Percentiles rank a stretch among this genome's conserved stretches.
phyloP scores from a whole-genome alignment of 352 stramenopile species.

The Phytopythium kandeliae region DNA sequence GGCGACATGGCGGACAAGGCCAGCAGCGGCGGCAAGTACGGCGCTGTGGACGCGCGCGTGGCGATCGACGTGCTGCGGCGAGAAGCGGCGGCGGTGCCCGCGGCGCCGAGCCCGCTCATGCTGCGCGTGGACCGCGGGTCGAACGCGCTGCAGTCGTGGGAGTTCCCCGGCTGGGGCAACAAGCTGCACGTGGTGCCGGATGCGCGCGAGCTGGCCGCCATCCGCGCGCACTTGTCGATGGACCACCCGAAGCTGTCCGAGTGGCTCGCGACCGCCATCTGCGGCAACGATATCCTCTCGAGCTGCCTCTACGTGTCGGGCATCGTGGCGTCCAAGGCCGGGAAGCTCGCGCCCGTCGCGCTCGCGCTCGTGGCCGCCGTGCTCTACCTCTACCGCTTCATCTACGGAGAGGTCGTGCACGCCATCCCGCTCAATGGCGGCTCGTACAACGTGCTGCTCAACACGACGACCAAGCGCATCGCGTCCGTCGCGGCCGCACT shows the following conservation, averaged over 20 bases:
- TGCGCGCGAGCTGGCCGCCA: constrained; percentile 61
- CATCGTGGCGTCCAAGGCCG: constrained; percentile 80
- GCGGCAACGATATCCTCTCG: constrained; percentile 94
- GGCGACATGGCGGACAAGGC: constrained; percentile 4
- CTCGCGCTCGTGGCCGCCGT: constrained; percentile 87
- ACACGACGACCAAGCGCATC: constrained; percentile 92
- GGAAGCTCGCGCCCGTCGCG: constrained; percentile 88
- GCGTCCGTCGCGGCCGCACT: constrained; percentile 92
- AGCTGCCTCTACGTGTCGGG: constrained; percentile 90
- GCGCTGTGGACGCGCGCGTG: constrained; percentile 17
- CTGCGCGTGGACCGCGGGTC: constrained; percentile 66
- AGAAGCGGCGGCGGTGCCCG: constrained; percentile 20
- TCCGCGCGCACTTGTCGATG: constrained; percentile 66
- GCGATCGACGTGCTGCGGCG: constrained; percentile 13
- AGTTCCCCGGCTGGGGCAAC: constrained; percentile 82
- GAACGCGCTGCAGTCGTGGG: constrained; percentile 70
- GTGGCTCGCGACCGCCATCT: constrained; percentile 93
- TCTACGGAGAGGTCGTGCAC: constrained; percentile 93
- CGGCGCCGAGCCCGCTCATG: constrained; percentile 58
- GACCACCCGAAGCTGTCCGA: constrained; percentile 87
- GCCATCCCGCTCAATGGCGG: constrained; percentile 94
- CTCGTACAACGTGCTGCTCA: constrained; percentile 95
- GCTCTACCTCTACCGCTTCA: constrained; percentile 88
- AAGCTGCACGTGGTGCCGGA: constrained; percentile 53
- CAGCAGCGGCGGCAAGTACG: not conserved